Base-by-base conservation (phyloP, 106 monocot genomes). In the Amphibolis antarctica region DNA sequence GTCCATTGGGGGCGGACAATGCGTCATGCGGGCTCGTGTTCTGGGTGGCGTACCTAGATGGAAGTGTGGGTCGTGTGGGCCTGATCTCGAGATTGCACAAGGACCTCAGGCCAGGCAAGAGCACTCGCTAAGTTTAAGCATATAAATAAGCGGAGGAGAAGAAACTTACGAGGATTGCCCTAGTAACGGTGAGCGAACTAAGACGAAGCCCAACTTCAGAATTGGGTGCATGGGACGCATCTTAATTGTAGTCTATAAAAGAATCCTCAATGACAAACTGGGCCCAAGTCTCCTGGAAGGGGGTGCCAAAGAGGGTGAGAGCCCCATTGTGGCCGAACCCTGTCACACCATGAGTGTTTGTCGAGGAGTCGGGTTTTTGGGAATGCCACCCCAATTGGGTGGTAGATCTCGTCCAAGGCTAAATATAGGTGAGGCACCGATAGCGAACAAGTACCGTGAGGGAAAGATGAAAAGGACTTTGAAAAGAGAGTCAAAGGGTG, bases 141-240 rank as follows among this genome's bases (percentile, higher is more conserved):
- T 70, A 70, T 70, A 9, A 62, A 62, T 70, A 70, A 70, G 62
- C 24, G 49, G 59, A 68, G 59, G 69, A 74, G 70, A 79, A 79
- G 59, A 74, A 79, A 74, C 60, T 79, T 70, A 79, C 36, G 21
- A 71, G 63, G 66, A 75, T 79, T 80, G 66, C 75, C 66, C 46
- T 75, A 75, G 75, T 80, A 80, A 80, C 67, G 66, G 24, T 47
- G 62, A 75, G 75, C 46, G 43, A 71, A 71, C 1, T 3, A 0
- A 43, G 62, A 71, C 21, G 3, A n/a, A 23, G 17, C 25, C 53
- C 52, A 71, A 23, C 28, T 62, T 63, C 60, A 60, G 13, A 69
- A 69, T 69, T 0, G 47, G 28, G 48, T 3, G 46, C 27, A 6
- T 1, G 7, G 10, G 0, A n/a, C n/a, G 17, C 61, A 13, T 51